A percentile compares a stretch with the other conserved stretches of the same genome.
phyloP scores from a whole-genome alignment of 2,329 filamentous ascomycete species.

The Paraphoma sp. region DNA sequence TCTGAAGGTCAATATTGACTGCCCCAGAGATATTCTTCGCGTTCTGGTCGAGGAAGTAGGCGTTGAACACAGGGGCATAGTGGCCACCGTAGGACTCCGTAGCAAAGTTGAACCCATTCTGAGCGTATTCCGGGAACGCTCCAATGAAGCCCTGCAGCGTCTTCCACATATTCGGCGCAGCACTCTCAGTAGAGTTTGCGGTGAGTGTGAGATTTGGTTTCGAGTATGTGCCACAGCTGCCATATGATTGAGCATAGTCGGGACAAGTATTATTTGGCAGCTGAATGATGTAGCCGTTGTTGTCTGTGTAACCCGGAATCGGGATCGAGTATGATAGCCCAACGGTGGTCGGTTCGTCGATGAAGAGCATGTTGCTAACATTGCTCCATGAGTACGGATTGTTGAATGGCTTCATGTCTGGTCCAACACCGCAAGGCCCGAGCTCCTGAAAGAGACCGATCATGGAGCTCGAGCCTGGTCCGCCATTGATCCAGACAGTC shows the following conservation, averaged over 20 bases:
- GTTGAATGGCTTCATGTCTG: conserved; percentile 56
- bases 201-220: conserved; percentile 59
- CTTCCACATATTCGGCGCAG: conserved; percentile 67
- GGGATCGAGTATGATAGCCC: conserved; percentile 63
- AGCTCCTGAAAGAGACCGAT: conserved; percentile 62
- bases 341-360: conserved; percentile 69
- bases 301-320: conserved; percentile 50
- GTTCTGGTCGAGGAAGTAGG: conserved; percentile 58
- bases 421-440: conserved; percentile 61
- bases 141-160: conserved; percentile 68
- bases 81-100: conserved; percentile 64
- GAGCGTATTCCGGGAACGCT: conserved; percentile 58
- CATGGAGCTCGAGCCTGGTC: conserved; percentile 65
- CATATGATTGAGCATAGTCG: conserved; percentile 53
- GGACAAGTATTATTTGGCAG: conserved; percentile 58
- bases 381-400: conserved; percentile 71
- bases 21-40: conserved; percentile 52
- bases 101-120: conserved; percentile 61
- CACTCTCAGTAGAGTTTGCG: conserved; percentile 59
- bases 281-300: conserved; percentile 47
- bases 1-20: conserved; percentile 57
- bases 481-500: conserved; percentile 64
- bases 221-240: conserved; percentile 63
- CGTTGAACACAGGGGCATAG: conserved; percentile 9
- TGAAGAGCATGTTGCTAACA: conserved; percentile 71